Base-by-base conservation (phyloP, 2,329 filamentous ascomycete species). In the Colletotrichum camelliae region DNA sequence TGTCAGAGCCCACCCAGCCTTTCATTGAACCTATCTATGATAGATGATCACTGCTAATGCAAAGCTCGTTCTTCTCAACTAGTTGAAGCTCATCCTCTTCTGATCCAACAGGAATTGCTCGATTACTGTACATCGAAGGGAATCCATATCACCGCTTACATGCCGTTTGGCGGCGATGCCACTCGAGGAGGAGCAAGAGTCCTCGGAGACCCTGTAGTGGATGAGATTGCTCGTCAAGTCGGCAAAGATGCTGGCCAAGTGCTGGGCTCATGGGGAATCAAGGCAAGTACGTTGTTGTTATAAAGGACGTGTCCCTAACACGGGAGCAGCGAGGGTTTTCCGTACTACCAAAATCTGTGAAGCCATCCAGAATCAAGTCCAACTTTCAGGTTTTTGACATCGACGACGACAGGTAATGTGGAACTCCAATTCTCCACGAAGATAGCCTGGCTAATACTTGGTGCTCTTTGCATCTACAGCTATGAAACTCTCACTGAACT, bases 141-240 rank as follows among this genome's bases (percentile, higher is more conserved):
- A 12, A 57, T 57, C 52, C 52, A 57, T 29, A 29, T 57, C 16
- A 57, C 52, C 13, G 52, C 52, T 57, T 57, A 27, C 21, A 57
- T 57, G 52, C 52, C 52, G 0, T 57, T 57, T 18, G 52, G 52
- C 52, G 52, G 21, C 21, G 52, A 57, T 18, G 21, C 52, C 9
- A 13, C 52, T 57, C 21, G 21, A 15, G 52, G 71, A 89, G 87
- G 21, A 1, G 52, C 13, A 24, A 57, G 2, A n/a, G 52, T 57
- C 52, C 52, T 57, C 12, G 52, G 24, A 29, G 29, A 57, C 29
- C 24, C 52, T 9, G 52, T 13, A 13, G 52, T 57, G 24, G 52
- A 57, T 7, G 0, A 24, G 2, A 16, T 57, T 9, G 52, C 52
- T 57, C 52, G 24, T 9, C 29, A 57, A 0, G 29, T 16, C 16